phyloP scores from a whole-genome alignment of 352 stramenopile species.

The Globisporangium megalacanthum region DNA sequence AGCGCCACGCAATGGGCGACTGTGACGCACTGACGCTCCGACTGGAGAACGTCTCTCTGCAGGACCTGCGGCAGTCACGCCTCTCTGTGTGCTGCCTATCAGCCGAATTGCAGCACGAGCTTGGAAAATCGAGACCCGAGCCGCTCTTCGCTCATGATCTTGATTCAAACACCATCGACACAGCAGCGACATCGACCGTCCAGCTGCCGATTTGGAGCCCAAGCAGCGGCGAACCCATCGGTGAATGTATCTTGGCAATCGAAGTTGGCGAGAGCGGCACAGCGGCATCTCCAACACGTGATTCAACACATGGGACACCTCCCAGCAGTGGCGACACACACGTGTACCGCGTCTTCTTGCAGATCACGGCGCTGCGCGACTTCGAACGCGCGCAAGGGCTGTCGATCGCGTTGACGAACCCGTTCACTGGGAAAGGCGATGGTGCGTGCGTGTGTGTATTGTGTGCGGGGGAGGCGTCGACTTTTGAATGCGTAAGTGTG shows the following conservation, averaged over 20 bases:
- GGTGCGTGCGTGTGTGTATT: no score
- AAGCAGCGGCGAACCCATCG: background rate
- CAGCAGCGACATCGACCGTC: background rate
- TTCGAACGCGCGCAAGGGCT: constrained; percentile 19
- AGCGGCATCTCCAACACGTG: no score
- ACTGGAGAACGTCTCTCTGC: constrained; percentile 1
- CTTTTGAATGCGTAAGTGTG: no score
- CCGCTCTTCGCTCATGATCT: background rate
- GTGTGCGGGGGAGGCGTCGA: no score
- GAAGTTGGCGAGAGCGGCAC: background rate
- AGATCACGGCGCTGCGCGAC: constrained; percentile 31
- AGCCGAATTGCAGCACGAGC: background rate
- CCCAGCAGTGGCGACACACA: constrained; percentile 3
- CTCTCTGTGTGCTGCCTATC: constrained; percentile 24
- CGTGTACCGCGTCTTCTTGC: constrained; percentile 31
- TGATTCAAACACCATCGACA: background rate
- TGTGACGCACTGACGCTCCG: constrained; percentile 15
- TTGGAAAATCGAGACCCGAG: background rate
- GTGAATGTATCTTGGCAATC: constrained; percentile 4
- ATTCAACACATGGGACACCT: no score
- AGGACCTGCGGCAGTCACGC: constrained; percentile 1
- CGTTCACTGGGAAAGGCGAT: constrained; percentile 27
- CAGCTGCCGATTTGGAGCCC: background rate
- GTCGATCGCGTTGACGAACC: constrained; percentile 28
- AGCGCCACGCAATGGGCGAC: constrained; percentile 28